phyloP scores from a whole-genome alignment of 83 land plant species.

The Larix sibirica region DNA sequence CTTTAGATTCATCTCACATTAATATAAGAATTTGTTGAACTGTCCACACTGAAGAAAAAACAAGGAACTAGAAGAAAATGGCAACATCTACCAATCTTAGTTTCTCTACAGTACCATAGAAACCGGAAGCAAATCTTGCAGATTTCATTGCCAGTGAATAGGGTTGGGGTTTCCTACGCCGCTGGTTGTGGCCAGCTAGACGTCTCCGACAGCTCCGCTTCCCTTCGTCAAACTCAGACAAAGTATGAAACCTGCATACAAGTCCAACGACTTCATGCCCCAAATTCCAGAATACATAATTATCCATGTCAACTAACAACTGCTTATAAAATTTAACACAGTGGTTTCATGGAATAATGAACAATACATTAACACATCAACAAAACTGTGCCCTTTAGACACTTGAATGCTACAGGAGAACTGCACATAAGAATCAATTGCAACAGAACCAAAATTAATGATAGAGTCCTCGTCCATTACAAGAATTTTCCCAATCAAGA shows the following conservation, averaged over 20 bases:
- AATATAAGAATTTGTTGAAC: too few relatives aligned
- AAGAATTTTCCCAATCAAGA: not conserved
- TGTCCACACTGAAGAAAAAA: too few relatives aligned
- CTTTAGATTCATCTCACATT: too few relatives aligned
- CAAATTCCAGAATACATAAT: not conserved
- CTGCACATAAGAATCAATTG: not conserved
- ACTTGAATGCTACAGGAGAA: too few relatives aligned
- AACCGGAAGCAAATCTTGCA: conserved; percentile 10
- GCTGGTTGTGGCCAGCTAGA: conserved; percentile 84
- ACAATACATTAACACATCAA: not conserved
- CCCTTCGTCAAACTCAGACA: conserved; percentile 81
- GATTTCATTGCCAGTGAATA: not conserved
- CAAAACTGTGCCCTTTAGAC: not conserved
- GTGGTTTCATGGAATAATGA: not conserved
- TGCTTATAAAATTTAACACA: not conserved
- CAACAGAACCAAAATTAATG: not conserved
- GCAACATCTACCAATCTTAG: not conserved
- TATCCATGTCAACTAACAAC: not conserved
- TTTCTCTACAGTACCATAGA: conserved; percentile 6
- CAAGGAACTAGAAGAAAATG: too few relatives aligned
- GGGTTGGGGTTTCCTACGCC: conserved; percentile 66
- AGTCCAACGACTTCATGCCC: not conserved
- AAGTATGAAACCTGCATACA: conserved; percentile 62
- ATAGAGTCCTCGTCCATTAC: not conserved
- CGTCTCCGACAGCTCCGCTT: conserved; percentile 90